Evolutionary conservation across 345 rosid species (phyloP).

Genomic region (Odontarrhena argentea): DNA sequence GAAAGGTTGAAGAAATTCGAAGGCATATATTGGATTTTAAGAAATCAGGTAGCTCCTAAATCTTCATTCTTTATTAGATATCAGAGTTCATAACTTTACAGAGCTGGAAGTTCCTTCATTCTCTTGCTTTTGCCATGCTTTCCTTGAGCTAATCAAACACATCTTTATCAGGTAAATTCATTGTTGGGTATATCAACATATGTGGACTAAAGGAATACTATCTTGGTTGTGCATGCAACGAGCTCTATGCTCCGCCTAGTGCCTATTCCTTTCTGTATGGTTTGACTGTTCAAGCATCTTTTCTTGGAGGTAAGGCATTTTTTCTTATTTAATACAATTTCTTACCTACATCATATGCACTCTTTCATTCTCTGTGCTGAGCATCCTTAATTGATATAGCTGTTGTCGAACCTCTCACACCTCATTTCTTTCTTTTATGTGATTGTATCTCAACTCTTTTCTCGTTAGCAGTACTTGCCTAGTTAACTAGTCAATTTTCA

Average conservation of each 20-base stretch:
- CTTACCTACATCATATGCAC: neutral
- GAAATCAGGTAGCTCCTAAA: conserved; percentile 67
- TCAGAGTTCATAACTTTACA: conserved; percentile 1
- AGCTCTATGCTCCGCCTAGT: conserved; percentile 91
- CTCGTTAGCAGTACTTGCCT: neutral
- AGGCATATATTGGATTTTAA: conserved; percentile 83
- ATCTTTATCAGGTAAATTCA: conserved; percentile 67
- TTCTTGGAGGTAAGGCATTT: conserved; percentile 68
- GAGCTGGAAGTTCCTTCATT: conserved; percentile 3
- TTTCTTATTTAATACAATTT: conserved; percentile 19
- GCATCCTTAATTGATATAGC: conserved; percentile 5
- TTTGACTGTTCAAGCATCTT: conserved; percentile 85
- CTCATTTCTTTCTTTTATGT: conserved; percentile 2
- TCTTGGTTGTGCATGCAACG: conserved; percentile 85
- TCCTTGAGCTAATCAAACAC: conserved; percentile 23
- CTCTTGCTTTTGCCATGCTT: neutral
- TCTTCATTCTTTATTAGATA: conserved; percentile 8
- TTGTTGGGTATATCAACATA: conserved; percentile 69
- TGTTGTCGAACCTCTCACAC: neutral
- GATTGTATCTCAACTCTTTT: conserved; percentile 5
- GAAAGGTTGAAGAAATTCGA: conserved; percentile 86
- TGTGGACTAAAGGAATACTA: conserved; percentile 89
- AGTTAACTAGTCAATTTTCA: conserved; percentile 14
- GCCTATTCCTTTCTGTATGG: conserved; percentile 91
- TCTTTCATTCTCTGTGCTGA: conserved; percentile 5